Percentiles rank a stretch among this genome's conserved stretches.
phyloP scores from a whole-genome alignment of 768 basidiomycete species.

The Daedaleopsis sinensis region DNA sequence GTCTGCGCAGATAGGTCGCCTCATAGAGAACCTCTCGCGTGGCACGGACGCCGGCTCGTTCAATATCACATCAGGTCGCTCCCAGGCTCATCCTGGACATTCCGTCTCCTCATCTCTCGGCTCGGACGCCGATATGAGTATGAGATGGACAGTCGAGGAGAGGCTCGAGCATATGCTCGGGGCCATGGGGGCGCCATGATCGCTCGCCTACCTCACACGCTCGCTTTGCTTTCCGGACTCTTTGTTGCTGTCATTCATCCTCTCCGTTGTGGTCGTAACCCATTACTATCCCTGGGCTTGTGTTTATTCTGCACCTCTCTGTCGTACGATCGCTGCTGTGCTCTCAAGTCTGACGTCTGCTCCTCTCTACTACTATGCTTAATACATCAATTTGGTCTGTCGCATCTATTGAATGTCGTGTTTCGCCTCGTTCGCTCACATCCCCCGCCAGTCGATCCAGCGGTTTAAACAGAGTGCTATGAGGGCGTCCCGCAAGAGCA shows the following conservation, averaged over 20 bases:
- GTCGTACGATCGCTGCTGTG: constrained; percentile 7
- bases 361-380: constrained; percentile 7
- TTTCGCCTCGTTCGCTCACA: constrained; percentile 30
- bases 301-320: constrained; percentile 6
- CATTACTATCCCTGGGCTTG: constrained; percentile 5
- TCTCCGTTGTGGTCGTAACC: background rate
- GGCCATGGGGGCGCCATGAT: constrained; percentile 35
- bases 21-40: constrained; percentile 83
- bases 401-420: background rate
- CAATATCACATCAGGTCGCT: constrained; percentile 59
- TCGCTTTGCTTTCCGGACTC: constrained; percentile 13
- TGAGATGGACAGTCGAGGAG: constrained; percentile 76
- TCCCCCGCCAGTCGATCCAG: constrained; percentile 67
- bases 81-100: constrained; percentile 34
- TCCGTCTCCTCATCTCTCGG: constrained; percentile 64
- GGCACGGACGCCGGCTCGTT: constrained; percentile 84
- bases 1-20: constrained; percentile 75
- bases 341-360: background rate
- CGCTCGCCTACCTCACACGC: constrained; percentile 16
- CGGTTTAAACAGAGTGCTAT: constrained; percentile 72
- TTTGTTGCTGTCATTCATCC: constrained; percentile 16
- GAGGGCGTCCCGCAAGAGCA: constrained; percentile 63
- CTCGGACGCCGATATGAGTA: constrained; percentile 59
- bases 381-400: constrained; percentile 14
- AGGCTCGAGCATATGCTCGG: constrained; percentile 73